phyloP scores from a whole-genome alignment of 2,329 filamentous ascomycete genomes.

The Colletotrichum sojae region DNA sequence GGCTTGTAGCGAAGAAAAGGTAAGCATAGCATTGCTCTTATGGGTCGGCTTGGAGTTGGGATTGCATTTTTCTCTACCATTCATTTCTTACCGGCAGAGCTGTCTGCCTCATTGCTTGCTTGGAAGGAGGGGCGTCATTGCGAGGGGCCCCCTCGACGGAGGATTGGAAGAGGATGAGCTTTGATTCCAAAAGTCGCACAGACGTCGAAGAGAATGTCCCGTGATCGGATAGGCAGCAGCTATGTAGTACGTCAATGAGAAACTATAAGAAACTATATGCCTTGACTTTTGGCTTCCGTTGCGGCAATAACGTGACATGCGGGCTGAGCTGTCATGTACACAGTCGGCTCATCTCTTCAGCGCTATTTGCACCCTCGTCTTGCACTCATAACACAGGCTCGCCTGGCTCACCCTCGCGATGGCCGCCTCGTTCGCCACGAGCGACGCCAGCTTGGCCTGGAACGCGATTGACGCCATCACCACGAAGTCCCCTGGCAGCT shows the following conservation, averaged over 20 bases:
- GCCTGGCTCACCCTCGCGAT: conserved; percentile 31
- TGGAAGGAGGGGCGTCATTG: background rate
- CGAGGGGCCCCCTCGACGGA: conserved; percentile 6
- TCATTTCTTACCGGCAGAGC: background rate
- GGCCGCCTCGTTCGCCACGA: conserved; percentile 31
- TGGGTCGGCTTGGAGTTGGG: conserved; percentile 26
- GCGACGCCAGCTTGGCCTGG: conserved; percentile 29
- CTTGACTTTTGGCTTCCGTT: background rate
- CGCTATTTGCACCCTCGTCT: conserved; percentile 29
- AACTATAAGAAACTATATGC: background rate
- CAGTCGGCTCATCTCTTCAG: background rate
- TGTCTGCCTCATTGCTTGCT: conserved; percentile 5
- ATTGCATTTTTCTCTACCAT: conserved; percentile 3
- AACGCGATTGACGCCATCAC: conserved; percentile 33
- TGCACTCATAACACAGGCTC: conserved; percentile 37
- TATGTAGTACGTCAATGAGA: conserved; percentile 16
- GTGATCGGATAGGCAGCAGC: conserved; percentile 10
- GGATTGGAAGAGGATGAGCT: background rate
- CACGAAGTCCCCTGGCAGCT: conserved; percentile 24
- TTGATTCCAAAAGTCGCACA: conserved; percentile 11
- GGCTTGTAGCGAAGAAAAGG: conserved; percentile 33
- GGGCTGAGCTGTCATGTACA: too few relatives aligned
- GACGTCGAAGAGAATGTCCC: conserved; percentile 22
- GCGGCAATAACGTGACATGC: background rate
- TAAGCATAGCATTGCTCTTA: conserved; percentile 42